These are phyloP conservation scores for Abrus precatorius DNA, from an alignment of 306 rosid genomes.

Conservation along the genomic window DNA sequence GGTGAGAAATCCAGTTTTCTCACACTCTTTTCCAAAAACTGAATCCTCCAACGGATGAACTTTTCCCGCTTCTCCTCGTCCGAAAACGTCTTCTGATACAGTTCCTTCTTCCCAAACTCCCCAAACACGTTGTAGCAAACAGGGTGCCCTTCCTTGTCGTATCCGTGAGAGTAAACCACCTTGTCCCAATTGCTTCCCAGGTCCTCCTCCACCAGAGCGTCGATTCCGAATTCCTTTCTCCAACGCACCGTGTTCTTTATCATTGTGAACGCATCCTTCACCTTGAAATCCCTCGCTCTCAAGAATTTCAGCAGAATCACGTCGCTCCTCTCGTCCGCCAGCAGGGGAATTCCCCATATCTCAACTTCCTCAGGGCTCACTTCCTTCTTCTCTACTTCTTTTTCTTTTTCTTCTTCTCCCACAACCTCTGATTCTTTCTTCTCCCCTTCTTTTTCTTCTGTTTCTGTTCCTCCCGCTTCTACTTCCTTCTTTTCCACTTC, in stretches of 20 bases:
- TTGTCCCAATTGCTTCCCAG: conserved; percentile 65
- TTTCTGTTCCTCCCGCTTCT: not conserved
- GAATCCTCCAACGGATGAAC: conserved; percentile 88
- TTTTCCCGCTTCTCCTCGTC: conserved; percentile 79
- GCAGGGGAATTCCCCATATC: conserved; percentile 81
- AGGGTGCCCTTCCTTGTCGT: conserved; percentile 74
- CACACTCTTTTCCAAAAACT: conserved; percentile 81
- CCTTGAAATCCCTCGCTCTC: conserved; percentile 90
- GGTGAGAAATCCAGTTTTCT: conserved; percentile 71
- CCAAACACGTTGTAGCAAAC: conserved; percentile 93
- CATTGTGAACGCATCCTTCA: conserved; percentile 76
- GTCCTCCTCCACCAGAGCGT: conserved; percentile 68
- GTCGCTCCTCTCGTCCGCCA: conserved; percentile 74
- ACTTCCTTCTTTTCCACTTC: not conserved
- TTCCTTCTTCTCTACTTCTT: conserved; percentile 10
- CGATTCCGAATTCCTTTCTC: conserved; percentile 77
- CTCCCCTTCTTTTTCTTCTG: not conserved
- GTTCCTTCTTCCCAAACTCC: conserved; percentile 70
- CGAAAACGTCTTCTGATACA: conserved; percentile 75
- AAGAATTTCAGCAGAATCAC: conserved; percentile 80
- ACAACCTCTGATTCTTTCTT: not conserved
- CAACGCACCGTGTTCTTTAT: conserved; percentile 73
- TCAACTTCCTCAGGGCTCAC: conserved; percentile 63
- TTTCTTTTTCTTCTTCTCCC: not conserved
- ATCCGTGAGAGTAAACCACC: conserved; percentile 68